Base-by-base conservation (phyloP, 768 basidiomycete genomes). In the Boletus rubescentipes region DNA sequence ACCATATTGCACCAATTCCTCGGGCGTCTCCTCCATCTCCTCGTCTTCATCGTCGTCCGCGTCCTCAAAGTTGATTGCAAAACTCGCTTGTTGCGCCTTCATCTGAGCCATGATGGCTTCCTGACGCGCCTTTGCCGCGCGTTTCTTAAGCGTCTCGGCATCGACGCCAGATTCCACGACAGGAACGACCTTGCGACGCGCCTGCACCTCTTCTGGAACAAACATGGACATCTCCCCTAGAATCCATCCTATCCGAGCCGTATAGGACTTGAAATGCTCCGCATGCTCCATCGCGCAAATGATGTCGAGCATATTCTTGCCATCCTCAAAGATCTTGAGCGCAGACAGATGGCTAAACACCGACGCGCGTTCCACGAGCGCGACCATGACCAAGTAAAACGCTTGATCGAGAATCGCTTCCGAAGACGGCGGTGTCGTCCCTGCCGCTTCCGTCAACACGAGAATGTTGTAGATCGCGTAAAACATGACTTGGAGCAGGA, bases 61-160 rank as follows among this genome's bases (percentile, higher is more conserved):
- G 46, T 91, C 88, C 44, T 85, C 85, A 53, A 90, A 86, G 59
- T 86, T 89, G 65, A 83, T 79, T 3, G 91, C 85, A 68, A 95
- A 92, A 59, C 86, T 89, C 30, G 85, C 87, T 65, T 98, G 95
- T 63, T 94, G 91, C 23, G 87, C 86, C 64, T 91, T 93, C 84
- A 98, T 98, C 73, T 97, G 87, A 64, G 86, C 83, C 93, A 99
- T 91, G 63, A 99, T 91, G 0, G 90, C 88, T 55, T 89, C 91
- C 68, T 97, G 89, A n/a, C 95, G 78, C 12, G 85, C 89, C 68
- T 93, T 93, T 9, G 91, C 93, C 5, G 93, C 91, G 29, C 78
- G 78, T 67, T 91, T 92, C 76, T 87, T 90, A 39, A 83, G 80
- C 52, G 86, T 86, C 53, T 84, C 87, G 3, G 82, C 71, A 55